Evolutionary conservation across 805 yeast genomes (phyloP), one percentile per base, ranked within the genome.

Genomic region (Zygosaccharomyces bisporus): DNA sequence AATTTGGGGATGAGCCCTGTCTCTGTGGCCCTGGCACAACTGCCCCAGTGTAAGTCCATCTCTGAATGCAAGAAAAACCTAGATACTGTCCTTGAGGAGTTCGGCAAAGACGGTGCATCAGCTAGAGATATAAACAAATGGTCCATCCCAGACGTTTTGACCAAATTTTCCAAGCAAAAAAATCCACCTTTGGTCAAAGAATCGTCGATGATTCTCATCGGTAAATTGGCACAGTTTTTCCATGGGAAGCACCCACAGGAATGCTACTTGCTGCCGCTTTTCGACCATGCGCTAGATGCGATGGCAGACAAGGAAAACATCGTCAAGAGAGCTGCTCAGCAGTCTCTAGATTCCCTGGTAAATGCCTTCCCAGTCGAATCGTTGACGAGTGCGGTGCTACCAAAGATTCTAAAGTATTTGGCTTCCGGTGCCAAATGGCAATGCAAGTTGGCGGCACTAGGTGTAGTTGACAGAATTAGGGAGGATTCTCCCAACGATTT

Each of bases 401-500:
- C 83, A 45, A 74, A 69, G 45, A 61, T 89, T 25, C 65, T 86
- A 49, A 64, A 56, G 4, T 89, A 85, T 63, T 75, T 91, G 55
- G 79, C 90, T 2, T 80, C 95, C 44, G 65, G 67, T 56, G 95
- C 96, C 36, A 91, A 90, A 68, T 90, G 96, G 95, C 93, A 87
- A 66, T 77, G 88, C 39, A 91, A 91, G 66, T 57, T 86, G 34
- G 95, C 83, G 13, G 91, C 93, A 41, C 74, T 91, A 60, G 79
- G 77, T 53, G 59, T 80, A 4, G 68, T 90, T 45, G 95, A 89
- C 62, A 80, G 74, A 61, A 74, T 90, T 44, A 74, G 85, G 47
- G 87, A 79, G 50, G 88, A 85, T 39, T 80, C 84, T 34, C 93
- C 96, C 45, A 79, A 83, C 31, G 98, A 93, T 69, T 74, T 86